A percentile compares a stretch with the other conserved stretches of the same genome.
These are phyloP conservation scores for Coix lacrymajobi DNA, from an alignment of 176 grass and related monocot species.

Conservation along the genomic window DNA sequence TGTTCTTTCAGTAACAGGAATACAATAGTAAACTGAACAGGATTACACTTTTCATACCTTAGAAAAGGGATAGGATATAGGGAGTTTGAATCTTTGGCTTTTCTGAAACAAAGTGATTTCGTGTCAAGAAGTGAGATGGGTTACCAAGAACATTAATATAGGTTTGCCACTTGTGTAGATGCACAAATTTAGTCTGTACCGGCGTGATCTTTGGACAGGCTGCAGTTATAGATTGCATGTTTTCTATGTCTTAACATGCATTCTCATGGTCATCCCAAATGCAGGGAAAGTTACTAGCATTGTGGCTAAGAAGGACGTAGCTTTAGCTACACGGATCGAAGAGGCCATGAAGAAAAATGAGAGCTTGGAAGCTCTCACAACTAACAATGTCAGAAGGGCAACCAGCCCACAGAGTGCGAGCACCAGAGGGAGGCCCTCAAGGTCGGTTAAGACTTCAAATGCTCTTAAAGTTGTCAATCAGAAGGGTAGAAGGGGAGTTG, in stretches of 20 bases:
- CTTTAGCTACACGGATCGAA: slow-evolving; percentile 75
- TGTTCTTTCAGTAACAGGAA: neutral
- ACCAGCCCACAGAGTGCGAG: slow-evolving; percentile 22
- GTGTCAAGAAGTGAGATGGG: neutral
- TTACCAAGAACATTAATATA: neutral
- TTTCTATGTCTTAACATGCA: neutral
- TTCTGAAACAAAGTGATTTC: neutral
- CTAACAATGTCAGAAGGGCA: slow-evolving; percentile 46
- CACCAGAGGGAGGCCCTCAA: slow-evolving; percentile 41
- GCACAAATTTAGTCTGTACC: neutral
- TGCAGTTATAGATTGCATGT: neutral
- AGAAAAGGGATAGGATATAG: neutral
- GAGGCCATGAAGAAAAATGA: slow-evolving; percentile 96
- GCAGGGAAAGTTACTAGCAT: slow-evolving; percentile 95
- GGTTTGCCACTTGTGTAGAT: neutral
- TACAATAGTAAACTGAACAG: neutral
- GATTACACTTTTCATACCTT: neutral
- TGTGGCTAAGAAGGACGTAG: slow-evolving; percentile 82
- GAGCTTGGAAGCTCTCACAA: slow-evolving; percentile 81
- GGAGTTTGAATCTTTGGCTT: neutral
- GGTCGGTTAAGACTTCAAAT: slow-evolving; percentile 26
- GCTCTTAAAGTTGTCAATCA: slow-evolving; percentile 31
- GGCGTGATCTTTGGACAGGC: neutral
- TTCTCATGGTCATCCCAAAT: neutral
- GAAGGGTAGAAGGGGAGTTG: slow-evolving; percentile 54